phyloP scores from a whole-genome alignment of 2,329 filamentous ascomycete genomes.

The Anisogramma anomala region DNA sequence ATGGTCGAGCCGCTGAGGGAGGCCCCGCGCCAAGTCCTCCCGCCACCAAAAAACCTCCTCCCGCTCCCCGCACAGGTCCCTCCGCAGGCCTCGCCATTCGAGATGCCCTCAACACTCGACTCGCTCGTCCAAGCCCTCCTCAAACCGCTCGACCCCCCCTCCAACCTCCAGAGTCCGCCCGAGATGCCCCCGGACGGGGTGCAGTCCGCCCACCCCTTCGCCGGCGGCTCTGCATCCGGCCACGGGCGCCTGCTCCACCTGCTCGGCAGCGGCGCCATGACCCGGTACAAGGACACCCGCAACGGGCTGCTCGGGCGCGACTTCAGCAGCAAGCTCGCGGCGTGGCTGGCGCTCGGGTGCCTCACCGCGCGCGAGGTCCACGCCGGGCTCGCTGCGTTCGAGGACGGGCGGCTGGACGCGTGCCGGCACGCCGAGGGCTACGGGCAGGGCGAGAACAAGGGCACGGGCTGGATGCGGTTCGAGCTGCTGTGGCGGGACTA shows the following conservation, averaged over 20 bases:
- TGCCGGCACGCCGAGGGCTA: constrained; percentile 41
- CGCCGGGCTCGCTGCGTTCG: constrained; percentile 52
- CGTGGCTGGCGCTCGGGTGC: constrained; percentile 59
- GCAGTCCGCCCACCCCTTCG: constrained; percentile 50
- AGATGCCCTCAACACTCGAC: background rate
- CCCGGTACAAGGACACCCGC: constrained; percentile 54
- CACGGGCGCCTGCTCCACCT: constrained; percentile 48
- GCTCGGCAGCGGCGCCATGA: constrained; percentile 47
- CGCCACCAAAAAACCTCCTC: background rate
- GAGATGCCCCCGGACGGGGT: constrained; percentile 36
- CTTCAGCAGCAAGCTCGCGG: constrained; percentile 60
- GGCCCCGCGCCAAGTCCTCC: background rate
- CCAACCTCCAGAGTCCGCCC: constrained; percentile 47
- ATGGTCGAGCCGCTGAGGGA: background rate
- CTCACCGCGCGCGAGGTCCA: constrained; percentile 64
- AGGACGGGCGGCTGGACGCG: constrained; percentile 42
- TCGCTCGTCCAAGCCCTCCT: background rate
- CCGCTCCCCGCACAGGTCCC: background rate
- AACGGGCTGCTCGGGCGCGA: constrained; percentile 53
- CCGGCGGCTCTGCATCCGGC: constrained; percentile 53
- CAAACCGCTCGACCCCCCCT: constrained; percentile 18
- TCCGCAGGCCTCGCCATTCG: background rate
- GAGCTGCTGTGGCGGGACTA: constrained; percentile 73
- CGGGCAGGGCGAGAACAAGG: constrained; percentile 58
- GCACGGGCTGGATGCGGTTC: constrained; percentile 56